These are phyloP conservation scores for Linanthus parryae DNA, from an alignment of 148 eudicot species.

Conservation along the genomic window DNA sequence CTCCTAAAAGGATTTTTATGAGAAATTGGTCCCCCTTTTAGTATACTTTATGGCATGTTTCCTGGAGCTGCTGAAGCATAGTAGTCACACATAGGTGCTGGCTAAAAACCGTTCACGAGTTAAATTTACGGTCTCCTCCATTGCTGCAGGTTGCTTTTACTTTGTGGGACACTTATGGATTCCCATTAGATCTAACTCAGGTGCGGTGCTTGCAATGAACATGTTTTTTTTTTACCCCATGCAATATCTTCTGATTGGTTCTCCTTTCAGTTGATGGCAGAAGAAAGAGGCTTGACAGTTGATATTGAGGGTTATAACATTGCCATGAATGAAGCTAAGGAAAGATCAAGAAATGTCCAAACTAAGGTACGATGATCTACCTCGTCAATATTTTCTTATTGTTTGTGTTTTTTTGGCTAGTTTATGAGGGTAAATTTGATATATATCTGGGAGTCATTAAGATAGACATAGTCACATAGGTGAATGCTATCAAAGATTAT, in stretches of 20 bases:
- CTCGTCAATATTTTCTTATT: conserved; percentile 1
- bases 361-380: conserved; percentile 84
- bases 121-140: too few species aligned
- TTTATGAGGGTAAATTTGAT: too few species aligned
- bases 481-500: too few species aligned
- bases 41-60: too few species aligned
- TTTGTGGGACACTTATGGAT: conserved; percentile 94
- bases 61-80: too few species aligned
- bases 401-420: background rate
- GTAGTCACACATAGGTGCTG: too few species aligned
- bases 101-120: too few species aligned
- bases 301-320: conserved; percentile 65
- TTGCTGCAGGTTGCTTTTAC: conserved; percentile 90
- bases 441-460: too few species aligned
- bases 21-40: too few species aligned
- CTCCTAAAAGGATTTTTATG: too few species aligned
- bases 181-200: conserved; percentile 95
- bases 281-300: conserved; percentile 75
- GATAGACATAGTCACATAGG: too few species aligned
- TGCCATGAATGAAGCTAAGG: conserved; percentile 91
- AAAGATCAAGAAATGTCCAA: conserved; percentile 86
- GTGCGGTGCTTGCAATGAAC: conserved; percentile 23
- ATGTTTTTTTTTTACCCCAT: background rate
- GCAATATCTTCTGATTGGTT: background rate
- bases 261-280: conserved; percentile 79